Evolutionary conservation across 805 yeast genomes (phyloP).

Genomic region (Barnettozyma californica): DNA sequence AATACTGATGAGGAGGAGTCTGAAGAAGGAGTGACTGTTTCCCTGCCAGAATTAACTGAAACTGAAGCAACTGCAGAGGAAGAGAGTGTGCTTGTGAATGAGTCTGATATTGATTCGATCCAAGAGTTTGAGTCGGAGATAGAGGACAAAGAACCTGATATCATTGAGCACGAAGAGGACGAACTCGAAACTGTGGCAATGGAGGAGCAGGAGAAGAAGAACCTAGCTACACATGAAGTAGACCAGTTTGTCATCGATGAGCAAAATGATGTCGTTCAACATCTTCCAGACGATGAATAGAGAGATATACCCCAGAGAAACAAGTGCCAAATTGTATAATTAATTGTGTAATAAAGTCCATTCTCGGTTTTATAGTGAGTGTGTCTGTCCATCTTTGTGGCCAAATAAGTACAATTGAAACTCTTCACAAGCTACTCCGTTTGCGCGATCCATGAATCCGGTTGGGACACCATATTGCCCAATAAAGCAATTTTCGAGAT

Average conservation of each 20-base stretch:
- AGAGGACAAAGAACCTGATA: not conserved
- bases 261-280: slow-evolving; percentile 6
- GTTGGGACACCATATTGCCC: not conserved
- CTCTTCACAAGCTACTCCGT: no score
- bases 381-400: not conserved
- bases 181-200: not conserved
- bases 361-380: not conserved
- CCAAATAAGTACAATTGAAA: no score
- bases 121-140: no score
- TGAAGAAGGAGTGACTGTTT: not conserved
- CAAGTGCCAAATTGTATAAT: not conserved
- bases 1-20: not conserved
- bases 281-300: slow-evolving; percentile 7
- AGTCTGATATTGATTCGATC: not conserved
- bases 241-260: slow-evolving; percentile 1
- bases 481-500: slow-evolving; percentile 3
- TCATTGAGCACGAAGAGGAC: not conserved
- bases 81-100: slow-evolving; percentile 2
- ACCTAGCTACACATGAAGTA: slow-evolving; percentile 6
- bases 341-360: not conserved
- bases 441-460: not conserved
- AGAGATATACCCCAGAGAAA: not conserved
- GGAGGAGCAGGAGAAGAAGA: slow-evolving; percentile 4
- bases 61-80: slow-evolving; percentile 1
- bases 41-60: slow-evolving; percentile 7